Base-by-base conservation (phyloP, 306 rosid genomes). In the Datisca glomerata region DNA sequence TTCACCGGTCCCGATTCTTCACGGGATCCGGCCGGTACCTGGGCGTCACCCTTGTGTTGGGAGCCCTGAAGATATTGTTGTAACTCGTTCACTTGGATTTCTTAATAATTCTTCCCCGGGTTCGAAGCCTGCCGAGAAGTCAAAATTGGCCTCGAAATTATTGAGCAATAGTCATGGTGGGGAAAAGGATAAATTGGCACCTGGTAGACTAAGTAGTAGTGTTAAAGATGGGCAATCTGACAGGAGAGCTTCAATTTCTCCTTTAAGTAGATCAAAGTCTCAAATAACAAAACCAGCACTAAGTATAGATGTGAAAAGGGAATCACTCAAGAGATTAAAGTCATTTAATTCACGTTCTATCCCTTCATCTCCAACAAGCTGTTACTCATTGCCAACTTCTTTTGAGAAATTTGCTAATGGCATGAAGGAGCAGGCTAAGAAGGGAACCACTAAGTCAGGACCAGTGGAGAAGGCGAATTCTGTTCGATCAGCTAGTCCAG, bases 41-140 rank as follows among this genome's bases (percentile, higher is more conserved):
- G 96, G 98, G 9, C 71, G 98, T 42, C 98, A 91, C 61, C 64
- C 92, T 24, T 91, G 96, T 59, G 81, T 91, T 13, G 98, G 98
- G 24, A 77, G 49, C 59, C 98, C 98, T 35, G 94, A 78, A 45
- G 98, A 91, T 65, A 84, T 91, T 73, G 86, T 80, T 47, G 92
- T 93, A 18, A 84, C 85, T 49, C 67, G 78, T 41, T 72, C 92
- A 11, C 89, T 68, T 47, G 86, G 79, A 2, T 83, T 89, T 56
- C 84, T 89, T 48, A 65, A 60, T 49, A 56, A 40, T 53, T 51
- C 43, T 50, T 59, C 32, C 51, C 55, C 81, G 34, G 56, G 66
- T 55, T 55, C 34, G 28, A 67, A 72, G 61, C 17, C 29, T 12
- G 34, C 22, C 6, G 75, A 67, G 21, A 85, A 69, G 53, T 43